Percentiles rank a stretch among this genome's conserved stretches.
Conservation (phyloP, 169 alveolate species). For the Eimeria falciformis region DNA sequence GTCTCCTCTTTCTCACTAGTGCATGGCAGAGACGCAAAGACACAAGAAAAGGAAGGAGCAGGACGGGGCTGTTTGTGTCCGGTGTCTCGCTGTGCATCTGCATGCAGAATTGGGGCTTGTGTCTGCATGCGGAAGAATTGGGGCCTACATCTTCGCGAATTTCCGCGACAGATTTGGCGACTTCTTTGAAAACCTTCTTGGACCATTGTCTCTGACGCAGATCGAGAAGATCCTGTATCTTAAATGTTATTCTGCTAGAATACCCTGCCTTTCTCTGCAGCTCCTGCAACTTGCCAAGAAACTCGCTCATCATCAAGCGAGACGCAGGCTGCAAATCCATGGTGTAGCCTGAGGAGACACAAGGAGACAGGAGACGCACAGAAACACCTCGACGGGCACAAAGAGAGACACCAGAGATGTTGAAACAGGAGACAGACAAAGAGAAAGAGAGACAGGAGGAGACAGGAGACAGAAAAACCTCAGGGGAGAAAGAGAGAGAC, state of each 20-base stretch:
- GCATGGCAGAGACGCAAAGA: no score
- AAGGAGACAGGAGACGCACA: neutral
- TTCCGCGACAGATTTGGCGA: constrained; percentile 67
- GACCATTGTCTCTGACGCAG: constrained; percentile 55
- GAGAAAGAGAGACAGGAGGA: neutral
- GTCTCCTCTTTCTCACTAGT: neutral
- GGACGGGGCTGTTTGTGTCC: neutral
- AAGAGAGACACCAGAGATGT: neutral
- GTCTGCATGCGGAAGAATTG: neutral
- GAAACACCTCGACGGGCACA: neutral
- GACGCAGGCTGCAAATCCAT: constrained; percentile 40
- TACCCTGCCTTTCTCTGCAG: constrained; percentile 63
- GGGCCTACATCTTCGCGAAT: constrained; percentile 68
- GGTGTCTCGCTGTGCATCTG: constrained; percentile 1
- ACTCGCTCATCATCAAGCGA: constrained; percentile 46
- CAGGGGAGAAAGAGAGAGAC: no score
- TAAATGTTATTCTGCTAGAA: constrained; percentile 58
- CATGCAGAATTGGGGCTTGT: neutral
- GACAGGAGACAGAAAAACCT: no score
- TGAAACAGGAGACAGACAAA: neutral
- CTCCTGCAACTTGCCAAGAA: constrained; percentile 72
- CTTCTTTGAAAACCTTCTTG: constrained; percentile 69
- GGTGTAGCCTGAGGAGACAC: constrained; percentile 34
- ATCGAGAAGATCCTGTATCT: constrained; percentile 76
- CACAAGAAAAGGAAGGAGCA: no score